Evolutionary conservation across 352 stramenopile genomes (phyloP), one percentile per base, ranked within the genome.

Genomic region (Phytophthora citricola): DNA sequence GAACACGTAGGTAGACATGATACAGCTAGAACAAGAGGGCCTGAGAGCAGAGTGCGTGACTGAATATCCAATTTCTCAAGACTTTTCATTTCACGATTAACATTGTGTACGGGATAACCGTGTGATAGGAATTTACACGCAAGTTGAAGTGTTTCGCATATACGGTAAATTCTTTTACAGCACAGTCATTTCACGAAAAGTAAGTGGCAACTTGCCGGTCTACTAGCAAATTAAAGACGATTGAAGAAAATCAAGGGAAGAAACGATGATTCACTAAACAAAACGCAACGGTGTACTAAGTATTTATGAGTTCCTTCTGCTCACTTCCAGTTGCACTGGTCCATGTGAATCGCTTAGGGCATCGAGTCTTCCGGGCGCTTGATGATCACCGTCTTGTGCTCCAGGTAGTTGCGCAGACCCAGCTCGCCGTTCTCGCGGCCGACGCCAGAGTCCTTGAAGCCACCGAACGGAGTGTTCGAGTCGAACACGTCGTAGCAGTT

Each of bases 401-500:
- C 81, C 27, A 91, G 58, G 71, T 93, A 95, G 68, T 82, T 78
- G 40, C 69, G 55, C 17, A 96, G 86, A 20, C 83, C 87, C 34
- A 82, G 59, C 61, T 92, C 71, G 48, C 88, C 88, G 38, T 83
- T 78, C 72, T 96, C 88, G 22, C 89, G 83, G 48, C 89, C 89
- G 31, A 93, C 69, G 22, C 89, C 89, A 41, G 80, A 92, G 65
- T 94, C 74, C 85, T 94, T 94, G 78, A 85, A 92, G 41, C 89
- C 89, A n/a, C 89, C 89, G 48, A 93, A 96, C 17, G 85, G 63
- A 58, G 95, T 91, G 56, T 87, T 82, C 27, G 73, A 76, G 56
- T 95, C 90, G 34, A 95, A 94, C 10, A 95, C 61, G 41, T 96
- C 79, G 72, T 97, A 98, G 73, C 83, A 97, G 80, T 98, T 99